Evolutionary conservation across 1,284 basidiomycete genomes (phyloP).

Genomic region (Neotropicomus parvogracilis): DNA sequence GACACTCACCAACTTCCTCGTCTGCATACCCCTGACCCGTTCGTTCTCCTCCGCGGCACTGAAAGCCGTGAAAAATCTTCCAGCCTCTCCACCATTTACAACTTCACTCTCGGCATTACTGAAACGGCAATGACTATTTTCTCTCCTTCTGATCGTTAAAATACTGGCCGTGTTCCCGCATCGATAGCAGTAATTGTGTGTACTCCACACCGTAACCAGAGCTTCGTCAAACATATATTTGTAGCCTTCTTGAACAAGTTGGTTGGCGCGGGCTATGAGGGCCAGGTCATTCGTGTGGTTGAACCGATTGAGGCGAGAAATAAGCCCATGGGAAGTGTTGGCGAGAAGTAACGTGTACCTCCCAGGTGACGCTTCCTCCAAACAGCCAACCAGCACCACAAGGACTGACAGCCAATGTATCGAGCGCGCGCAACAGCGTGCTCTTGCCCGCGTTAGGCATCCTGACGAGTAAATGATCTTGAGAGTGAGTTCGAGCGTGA

Average conservation of each 20-base stretch:
- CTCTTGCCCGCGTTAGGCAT: constrained; percentile 93
- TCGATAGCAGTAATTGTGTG: constrained; percentile 93
- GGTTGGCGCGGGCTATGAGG: constrained; percentile 90
- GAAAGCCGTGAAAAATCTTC: constrained; percentile 68
- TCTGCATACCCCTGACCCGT: constrained; percentile 67
- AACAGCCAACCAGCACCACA: constrained; percentile 97
- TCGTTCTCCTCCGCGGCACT: constrained; percentile 85
- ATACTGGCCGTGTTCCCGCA: constrained; percentile 81
- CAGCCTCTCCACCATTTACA: constrained; percentile 18
- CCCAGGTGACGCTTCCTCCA: constrained; percentile 79
- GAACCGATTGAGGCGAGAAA: constrained; percentile 54
- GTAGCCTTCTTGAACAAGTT: constrained; percentile 95
- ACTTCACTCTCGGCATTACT: constrained; percentile 5
- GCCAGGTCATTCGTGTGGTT: constrained; percentile 84
- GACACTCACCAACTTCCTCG: constrained; percentile 56
- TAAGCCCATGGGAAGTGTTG: background rate
- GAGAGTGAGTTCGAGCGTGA: constrained; percentile 88
- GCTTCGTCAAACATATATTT: constrained; percentile 96
- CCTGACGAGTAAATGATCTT: constrained; percentile 90
- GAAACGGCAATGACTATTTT: constrained; percentile 39
- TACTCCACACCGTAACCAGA: constrained; percentile 97
- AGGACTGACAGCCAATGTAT: constrained; percentile 93
- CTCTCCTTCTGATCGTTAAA: constrained; percentile 64
- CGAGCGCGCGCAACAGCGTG: constrained; percentile 86
- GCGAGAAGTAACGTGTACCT: constrained; percentile 44